A percentile compares a stretch with the other conserved stretches of the same genome.
Evolutionary conservation across 495 filamentous ascomycete genomes (phyloP).

Genomic region (Neurospora discreta): DNA sequence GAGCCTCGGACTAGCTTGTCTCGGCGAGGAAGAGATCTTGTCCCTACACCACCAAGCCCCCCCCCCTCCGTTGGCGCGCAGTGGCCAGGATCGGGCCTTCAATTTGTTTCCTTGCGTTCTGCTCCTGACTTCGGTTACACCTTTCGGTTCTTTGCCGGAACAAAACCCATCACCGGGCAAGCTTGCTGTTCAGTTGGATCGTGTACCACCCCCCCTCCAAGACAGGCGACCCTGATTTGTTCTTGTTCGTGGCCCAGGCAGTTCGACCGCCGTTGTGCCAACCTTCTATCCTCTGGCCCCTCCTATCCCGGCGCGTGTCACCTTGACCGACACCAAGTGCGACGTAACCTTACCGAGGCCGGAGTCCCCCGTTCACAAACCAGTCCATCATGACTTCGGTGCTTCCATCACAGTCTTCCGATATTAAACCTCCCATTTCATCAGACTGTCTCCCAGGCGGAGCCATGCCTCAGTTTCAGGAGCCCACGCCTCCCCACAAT

Average conservation of each 20-base stretch:
- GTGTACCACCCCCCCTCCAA: neutral
- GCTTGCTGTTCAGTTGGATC: neutral
- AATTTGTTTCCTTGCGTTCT: neutral
- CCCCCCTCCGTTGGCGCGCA: constrained; percentile 7
- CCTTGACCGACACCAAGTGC: constrained; percentile 7
- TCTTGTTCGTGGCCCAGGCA: constrained; percentile 4
- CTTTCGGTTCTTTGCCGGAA: neutral
- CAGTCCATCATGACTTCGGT: constrained; percentile 36
- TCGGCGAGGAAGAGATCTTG: constrained; percentile 16
- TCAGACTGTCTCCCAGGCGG: constrained; percentile 23
- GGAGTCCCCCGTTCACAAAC: constrained; percentile 14
- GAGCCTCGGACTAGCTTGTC: constrained; percentile 18
- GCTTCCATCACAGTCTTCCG: constrained; percentile 30
- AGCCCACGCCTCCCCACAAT: constrained; percentile 29
- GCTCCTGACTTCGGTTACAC: neutral
- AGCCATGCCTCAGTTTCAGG: constrained; percentile 32
- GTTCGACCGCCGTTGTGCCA: constrained; percentile 11
- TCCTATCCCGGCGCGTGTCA: constrained; percentile 12
- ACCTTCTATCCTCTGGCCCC: neutral
- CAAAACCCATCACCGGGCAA: neutral
- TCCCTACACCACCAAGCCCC: constrained; percentile 3
- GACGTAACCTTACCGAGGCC: constrained; percentile 4
- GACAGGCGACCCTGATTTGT: constrained; percentile 14
- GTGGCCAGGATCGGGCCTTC: neutral
- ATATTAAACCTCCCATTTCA: constrained; percentile 26